These are phyloP conservation scores for Grosmannia penicillata DNA, from an alignment of 2,329 filamentous ascomycete genomes.

Conservation along the genomic window DNA sequence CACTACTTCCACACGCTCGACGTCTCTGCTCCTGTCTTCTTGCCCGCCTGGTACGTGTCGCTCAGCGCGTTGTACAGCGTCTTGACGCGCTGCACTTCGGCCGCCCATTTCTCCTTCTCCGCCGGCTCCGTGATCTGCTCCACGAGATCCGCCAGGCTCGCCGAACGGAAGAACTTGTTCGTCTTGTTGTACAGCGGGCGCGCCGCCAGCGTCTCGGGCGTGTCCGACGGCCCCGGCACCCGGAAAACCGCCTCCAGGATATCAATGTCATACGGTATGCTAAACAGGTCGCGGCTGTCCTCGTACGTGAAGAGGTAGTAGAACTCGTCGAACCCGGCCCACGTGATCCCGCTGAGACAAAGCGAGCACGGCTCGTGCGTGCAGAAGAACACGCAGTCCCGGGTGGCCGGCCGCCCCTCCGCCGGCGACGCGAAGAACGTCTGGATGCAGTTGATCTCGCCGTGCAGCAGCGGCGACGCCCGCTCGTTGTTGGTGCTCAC, in stretches of 20 bases:
- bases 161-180: slow-evolving; percentile 39
- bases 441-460: slow-evolving; percentile 47
- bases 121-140: slow-evolving; percentile 19
- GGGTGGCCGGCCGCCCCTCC: slow-evolving; percentile 15
- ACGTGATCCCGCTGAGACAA: slow-evolving; percentile 41
- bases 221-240: slow-evolving; percentile 24
- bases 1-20: slow-evolving; percentile 32
- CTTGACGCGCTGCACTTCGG: slow-evolving; percentile 33
- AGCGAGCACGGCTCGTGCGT: slow-evolving; percentile 45
- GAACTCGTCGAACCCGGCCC: slow-evolving; percentile 40
- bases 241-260: slow-evolving; percentile 41
- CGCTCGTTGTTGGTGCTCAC: slow-evolving; percentile 42
- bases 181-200: slow-evolving; percentile 36
- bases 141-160: slow-evolving; percentile 26
- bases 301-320: slow-evolving; percentile 46
- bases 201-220: slow-evolving; percentile 19
- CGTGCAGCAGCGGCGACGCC: slow-evolving; percentile 38
- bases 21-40: slow-evolving; percentile 24
- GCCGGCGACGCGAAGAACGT: slow-evolving; percentile 32
- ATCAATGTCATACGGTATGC: slow-evolving; percentile 41
- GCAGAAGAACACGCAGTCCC: slow-evolving; percentile 40
- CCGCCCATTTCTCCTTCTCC: slow-evolving; percentile 18
- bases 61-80: slow-evolving; percentile 29
- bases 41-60: slow-evolving; percentile 33
- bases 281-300: slow-evolving; percentile 39